Evolutionary conservation across 1,139 yeast genomes (phyloP).

Genomic region (Geotrichum siamense): DNA sequence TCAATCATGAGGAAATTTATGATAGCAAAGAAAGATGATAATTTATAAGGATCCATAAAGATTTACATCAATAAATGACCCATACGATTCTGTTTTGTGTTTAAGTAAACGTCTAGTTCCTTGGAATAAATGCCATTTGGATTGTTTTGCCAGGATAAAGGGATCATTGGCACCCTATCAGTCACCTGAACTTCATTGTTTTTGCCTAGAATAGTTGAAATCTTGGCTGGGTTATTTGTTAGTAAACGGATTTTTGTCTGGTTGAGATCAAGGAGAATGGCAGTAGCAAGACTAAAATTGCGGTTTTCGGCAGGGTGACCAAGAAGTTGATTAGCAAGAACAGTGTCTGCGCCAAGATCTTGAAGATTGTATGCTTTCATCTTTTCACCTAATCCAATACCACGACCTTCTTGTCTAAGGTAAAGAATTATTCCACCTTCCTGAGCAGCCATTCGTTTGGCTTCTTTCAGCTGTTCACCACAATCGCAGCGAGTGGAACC

Average conservation of each 20-base stretch:
- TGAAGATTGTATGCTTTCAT: slow-evolving; percentile 94
- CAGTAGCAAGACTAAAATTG: slow-evolving; percentile 87
- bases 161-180: slow-evolving; percentile 94
- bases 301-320: slow-evolving; percentile 97
- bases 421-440: slow-evolving; percentile 93
- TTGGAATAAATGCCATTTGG: slow-evolving; percentile 64
- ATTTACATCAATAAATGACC: slow-evolving; percentile 66
- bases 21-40: no score
- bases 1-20: no score
- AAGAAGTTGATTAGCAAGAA: slow-evolving; percentile 88
- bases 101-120: slow-evolving; percentile 86
- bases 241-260: slow-evolving; percentile 63
- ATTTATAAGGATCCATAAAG: no score
- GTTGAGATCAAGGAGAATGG: slow-evolving; percentile 80
- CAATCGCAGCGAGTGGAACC: slow-evolving; percentile 99
- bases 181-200: slow-evolving; percentile 48
- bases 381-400: slow-evolving; percentile 95
- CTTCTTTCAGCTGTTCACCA: slow-evolving; percentile 98
- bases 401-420: slow-evolving; percentile 96
- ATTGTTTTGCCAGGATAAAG: slow-evolving; percentile 75
- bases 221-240: slow-evolving; percentile 95
- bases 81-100: slow-evolving; percentile 94
- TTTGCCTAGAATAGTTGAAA: slow-evolving; percentile 80
- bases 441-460: slow-evolving; percentile 85
- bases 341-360: slow-evolving; percentile 97